These are phyloP conservation scores for Xylaria intraflava DNA, from an alignment of 495 filamentous ascomycete species.

Conservation along the genomic window DNA sequence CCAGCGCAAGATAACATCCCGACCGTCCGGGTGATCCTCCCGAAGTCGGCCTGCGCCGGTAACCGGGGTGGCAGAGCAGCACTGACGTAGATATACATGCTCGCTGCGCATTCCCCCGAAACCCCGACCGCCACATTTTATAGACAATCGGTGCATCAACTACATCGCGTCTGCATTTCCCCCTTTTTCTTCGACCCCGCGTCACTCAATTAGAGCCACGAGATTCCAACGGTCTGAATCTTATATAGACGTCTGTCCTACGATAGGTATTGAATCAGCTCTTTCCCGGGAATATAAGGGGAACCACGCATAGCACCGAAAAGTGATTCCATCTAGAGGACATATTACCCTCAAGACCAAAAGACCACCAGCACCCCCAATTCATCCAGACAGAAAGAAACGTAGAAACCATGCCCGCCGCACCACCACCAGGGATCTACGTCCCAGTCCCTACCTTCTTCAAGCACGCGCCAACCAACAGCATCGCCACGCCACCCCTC, in stretches of 20 bases:
- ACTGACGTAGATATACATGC: slow-evolving; percentile 17
- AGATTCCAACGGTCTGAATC: too few relatives aligned
- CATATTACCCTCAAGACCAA: too few relatives aligned
- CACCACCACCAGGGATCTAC: slow-evolving; percentile 37
- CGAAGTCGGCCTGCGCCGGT: slow-evolving; percentile 1
- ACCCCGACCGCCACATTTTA: neutral
- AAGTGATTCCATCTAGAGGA: too few relatives aligned
- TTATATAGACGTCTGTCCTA: too few relatives aligned
- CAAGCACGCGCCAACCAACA: slow-evolving; percentile 20
- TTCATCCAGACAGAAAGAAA: too few relatives aligned
- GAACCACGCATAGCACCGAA: too few relatives aligned
- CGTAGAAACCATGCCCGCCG: slow-evolving; percentile 9
- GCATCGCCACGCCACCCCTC: slow-evolving; percentile 22
- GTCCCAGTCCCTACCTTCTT: slow-evolving; percentile 43
- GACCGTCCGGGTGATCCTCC: neutral
- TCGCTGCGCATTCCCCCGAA: slow-evolving; percentile 15
- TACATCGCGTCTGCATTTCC: neutral
- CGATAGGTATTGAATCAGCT: neutral
- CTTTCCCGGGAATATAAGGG: neutral
- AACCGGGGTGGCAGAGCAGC: slow-evolving; percentile 41
- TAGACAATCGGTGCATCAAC: neutral
- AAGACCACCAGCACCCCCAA: too few relatives aligned
- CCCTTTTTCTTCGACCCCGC: slow-evolving; percentile 3
- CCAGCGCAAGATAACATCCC: neutral
- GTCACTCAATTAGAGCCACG: neutral